These are phyloP conservation scores for Eimeria brunetti DNA, from an alignment of 169 alveolate genomes.

Conservation along the genomic window DNA sequence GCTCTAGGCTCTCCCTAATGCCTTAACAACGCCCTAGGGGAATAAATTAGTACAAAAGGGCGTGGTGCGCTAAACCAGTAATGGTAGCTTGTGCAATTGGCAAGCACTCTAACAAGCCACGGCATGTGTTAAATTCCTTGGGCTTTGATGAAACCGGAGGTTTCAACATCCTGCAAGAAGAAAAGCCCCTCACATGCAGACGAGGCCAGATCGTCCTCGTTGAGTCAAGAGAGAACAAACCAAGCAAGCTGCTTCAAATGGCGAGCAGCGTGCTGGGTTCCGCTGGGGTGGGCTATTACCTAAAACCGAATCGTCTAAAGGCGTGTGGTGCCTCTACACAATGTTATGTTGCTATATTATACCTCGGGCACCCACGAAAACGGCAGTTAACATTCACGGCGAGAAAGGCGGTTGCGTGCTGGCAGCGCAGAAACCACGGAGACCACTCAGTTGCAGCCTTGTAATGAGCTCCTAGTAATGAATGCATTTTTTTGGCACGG, in stretches of 20 bases:
- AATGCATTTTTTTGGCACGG: neutral
- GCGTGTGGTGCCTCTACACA: neutral
- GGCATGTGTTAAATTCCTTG: neutral
- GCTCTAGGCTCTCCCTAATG: neutral
- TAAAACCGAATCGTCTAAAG: conserved; percentile 16
- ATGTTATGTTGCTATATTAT: neutral
- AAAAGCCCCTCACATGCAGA: neutral
- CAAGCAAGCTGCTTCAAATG: neutral
- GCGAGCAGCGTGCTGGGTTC: neutral
- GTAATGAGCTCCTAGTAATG: neutral
- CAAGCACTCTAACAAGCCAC: neutral
- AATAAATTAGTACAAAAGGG: neutral
- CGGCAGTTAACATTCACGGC: neutral
- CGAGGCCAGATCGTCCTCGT: neutral
- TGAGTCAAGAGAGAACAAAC: neutral
- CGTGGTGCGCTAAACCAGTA: neutral
- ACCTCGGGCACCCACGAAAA: neutral
- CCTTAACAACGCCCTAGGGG: neutral
- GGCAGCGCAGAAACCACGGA: neutral
- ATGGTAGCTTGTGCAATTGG: neutral
- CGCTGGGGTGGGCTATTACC: neutral
- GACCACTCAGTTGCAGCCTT: neutral
- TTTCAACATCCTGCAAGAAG: neutral
- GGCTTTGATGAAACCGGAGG: neutral
- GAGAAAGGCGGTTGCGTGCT: neutral